Conservation (phyloP, 2,329 filamentous ascomycete genomes). For the Chaetomium globosum region DNA sequence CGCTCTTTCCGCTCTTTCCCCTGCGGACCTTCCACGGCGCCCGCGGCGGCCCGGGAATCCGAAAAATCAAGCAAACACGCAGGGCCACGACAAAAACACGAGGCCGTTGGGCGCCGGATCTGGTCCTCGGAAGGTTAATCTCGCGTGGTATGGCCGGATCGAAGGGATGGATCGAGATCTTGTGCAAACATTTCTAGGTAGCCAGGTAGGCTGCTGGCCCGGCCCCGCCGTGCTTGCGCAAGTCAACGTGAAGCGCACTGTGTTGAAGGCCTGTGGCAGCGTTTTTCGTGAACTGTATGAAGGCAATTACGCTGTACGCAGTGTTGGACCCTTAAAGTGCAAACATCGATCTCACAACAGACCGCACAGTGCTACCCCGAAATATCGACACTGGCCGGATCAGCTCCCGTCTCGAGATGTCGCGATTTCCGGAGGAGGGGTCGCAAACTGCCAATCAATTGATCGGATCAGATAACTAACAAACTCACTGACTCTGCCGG, state of each 20-base stretch:
- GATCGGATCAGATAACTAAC: not conserved
- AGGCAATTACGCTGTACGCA: conserved; percentile 5
- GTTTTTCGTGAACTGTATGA: not conserved
- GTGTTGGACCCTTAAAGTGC: not conserved
- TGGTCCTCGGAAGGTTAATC: conserved; percentile 4
- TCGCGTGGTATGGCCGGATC: conserved; percentile 18
- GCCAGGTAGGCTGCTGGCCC: not conserved
- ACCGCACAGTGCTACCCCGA: conserved; percentile 5
- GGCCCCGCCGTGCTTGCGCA: not conserved
- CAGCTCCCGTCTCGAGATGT: not conserved
- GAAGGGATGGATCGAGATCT: conserved; percentile 17
- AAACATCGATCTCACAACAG: not conserved
- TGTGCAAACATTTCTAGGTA: not conserved
- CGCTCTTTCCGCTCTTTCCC: not conserved
- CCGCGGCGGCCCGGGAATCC: not conserved
- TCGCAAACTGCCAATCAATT: not conserved
- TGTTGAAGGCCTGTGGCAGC: not conserved
- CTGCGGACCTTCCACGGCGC: not conserved
- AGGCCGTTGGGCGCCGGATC: conserved; percentile 17
- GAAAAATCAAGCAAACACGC: conserved; percentile 4
- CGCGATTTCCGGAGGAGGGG: not conserved
- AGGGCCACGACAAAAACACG: conserved; percentile 10
- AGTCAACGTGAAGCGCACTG: conserved; percentile 7
- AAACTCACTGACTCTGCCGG: not conserved
- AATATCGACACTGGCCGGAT: conserved; percentile 3